Base-by-base conservation (phyloP, 305 asterid genomes). In the Rubia balearica region DNA sequence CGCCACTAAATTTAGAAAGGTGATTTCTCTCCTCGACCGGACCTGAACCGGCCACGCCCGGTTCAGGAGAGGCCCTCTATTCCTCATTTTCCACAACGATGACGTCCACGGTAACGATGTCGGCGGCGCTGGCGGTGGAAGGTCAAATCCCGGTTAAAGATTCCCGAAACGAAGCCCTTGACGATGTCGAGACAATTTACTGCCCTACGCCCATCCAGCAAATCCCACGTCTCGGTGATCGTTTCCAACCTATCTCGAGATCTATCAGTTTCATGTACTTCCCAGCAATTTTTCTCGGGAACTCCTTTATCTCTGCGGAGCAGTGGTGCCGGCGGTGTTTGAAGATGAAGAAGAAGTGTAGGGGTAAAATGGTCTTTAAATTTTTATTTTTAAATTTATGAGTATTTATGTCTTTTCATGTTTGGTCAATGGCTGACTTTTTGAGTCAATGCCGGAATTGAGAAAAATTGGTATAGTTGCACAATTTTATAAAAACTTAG, bases 181-280 rank as follows among this genome's bases (percentile, higher is more conserved):
- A 81, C n/a, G n/a, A n/a, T n/a, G n/a, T n/a, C 3, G 66, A 77
- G 0, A 88, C 76, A 56, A 80, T 92, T 38, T 90, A 92, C 71
- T 86, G 87, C 78, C 97, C 96, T 0, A 90, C 95, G 21, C 97
- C 97, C 16, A 88, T 92, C 42, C 96, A 90, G 61, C 98, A 92
- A 67, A 79, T 92, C 41, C 86, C 90, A 0, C 85, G 85, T 5
- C 85, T 85, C 4, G 85, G 81, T 40, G 65, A 68, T 59, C 83
- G 77, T 8, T 84, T 77, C 53, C 79, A 57, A 45, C 79, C 76
- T n/a, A 42, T 66, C 9, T 71, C 83, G 21, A 91, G 83, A 75
- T 83, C 85, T 13, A 88, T 90, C 60, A 88, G 83, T 73, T 90
- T 88, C 79, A 80, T 90, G 0, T 77, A 77, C 70, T 75, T 92